Evolutionary conservation across 2,329 filamentous ascomycete species (phyloP).

Genomic region (Verticillium dahliae): DNA sequence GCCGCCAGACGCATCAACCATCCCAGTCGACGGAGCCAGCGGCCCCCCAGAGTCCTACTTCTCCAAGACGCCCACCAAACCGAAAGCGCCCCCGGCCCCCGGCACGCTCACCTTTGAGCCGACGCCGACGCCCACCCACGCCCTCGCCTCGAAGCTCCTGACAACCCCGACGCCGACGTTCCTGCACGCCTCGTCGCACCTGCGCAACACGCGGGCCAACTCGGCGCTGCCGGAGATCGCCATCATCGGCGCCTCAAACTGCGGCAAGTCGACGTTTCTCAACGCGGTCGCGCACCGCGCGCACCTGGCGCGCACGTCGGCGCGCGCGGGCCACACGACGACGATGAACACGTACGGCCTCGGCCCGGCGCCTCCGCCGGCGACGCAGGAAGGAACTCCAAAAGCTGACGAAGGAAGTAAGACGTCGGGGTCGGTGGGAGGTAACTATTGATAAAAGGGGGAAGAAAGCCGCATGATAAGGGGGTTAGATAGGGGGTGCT

Average conservation of each 20-base stretch:
- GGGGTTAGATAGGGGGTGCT: too few relatives aligned
- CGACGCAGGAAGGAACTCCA: too few relatives aligned
- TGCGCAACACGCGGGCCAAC: constrained; percentile 43
- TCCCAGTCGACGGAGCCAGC: neutral
- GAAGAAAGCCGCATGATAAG: too few relatives aligned
- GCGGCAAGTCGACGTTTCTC: constrained; percentile 83
- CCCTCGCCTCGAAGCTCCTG: neutral
- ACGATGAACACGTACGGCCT: constrained; percentile 52
- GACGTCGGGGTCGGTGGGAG: too few relatives aligned
- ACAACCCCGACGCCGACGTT: constrained; percentile 18
- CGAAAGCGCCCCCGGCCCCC: neutral
- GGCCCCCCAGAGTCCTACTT: neutral
- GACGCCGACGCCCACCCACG: neutral
- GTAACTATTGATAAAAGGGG: too few relatives aligned
- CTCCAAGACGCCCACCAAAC: neutral
- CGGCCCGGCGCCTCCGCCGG: constrained; percentile 25
- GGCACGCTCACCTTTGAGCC: neutral
- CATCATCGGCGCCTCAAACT: constrained; percentile 81
- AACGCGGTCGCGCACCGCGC: constrained; percentile 55
- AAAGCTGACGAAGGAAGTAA: too few relatives aligned
- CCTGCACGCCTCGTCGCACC: constrained; percentile 42
- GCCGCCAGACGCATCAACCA: neutral
- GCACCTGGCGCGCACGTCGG: constrained; percentile 46
- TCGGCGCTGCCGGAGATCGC: constrained; percentile 56
- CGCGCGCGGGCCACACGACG: constrained; percentile 44